Evolutionary conservation across 164 flowering plant genomes (phyloP), one percentile per base, ranked within the genome.

Genomic region (Magnolia kwangsiensis): DNA sequence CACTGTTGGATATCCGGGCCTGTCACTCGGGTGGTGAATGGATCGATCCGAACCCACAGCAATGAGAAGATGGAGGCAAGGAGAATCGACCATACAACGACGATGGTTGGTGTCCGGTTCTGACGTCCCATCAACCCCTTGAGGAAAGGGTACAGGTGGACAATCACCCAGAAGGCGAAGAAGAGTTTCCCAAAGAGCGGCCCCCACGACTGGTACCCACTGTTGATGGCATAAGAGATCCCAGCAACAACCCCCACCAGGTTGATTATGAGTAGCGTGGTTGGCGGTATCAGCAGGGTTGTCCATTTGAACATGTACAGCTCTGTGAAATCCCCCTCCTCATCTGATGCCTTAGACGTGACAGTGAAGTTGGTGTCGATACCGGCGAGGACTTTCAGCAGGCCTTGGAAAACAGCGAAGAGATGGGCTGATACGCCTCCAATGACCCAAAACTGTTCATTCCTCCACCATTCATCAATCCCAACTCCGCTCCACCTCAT

Each of bases 401-500:
- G 72, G 10, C 85, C 85, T 63, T 83, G 85, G 68, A 80, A 73
- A 23, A 83, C 81, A 3, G 83, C 85, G 78, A 83, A 83, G 63
- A 83, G 85, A 80, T 80, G 83, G 55, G 83, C 79, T 4, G 85
- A 83, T 45, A 80, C 79, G 63, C 85, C 85, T 68, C 83, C 83
- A 61, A 83, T 83, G 11, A 83, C 85, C 85, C 85, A 83, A 21
- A 83, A 83, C 79, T 83, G 85, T 74, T 83, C 83, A 50, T 80
- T 80, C 72, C 85, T 80, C 85, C 85, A 83, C 83, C 85, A 83
- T 55, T 83, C 85, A 7, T 83, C 85, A 14, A 80, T 83, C 13
- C 85, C 81, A 0, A 83, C 85, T 27, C 85, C 85, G 23, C 85
- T 83, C 85, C 85, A 80, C 67, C 85, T 68, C 82, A 83, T 80